Evolutionary conservation across 176 grass and related monocot genomes (phyloP).

Genomic region (Carex pumila): DNA sequence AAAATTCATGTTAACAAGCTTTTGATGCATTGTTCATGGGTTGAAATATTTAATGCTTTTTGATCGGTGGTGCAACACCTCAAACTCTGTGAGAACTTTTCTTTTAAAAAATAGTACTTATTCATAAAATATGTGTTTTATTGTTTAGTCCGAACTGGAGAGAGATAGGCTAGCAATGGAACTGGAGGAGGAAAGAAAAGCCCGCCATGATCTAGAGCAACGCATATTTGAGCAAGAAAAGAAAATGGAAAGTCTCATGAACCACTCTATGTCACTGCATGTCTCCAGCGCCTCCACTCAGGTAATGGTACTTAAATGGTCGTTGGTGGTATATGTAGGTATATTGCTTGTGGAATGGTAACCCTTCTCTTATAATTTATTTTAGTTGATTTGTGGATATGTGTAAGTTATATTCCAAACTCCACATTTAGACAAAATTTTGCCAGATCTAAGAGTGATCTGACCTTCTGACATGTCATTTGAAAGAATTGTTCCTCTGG

Average conservation of each 20-base stretch:
- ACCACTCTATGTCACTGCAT: slow-evolving; percentile 24
- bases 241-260: slow-evolving; percentile 34
- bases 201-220: slow-evolving; percentile 40
- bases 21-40: not conserved
- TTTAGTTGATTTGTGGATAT: not conserved
- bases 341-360: not conserved
- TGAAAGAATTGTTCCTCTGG: not conserved
- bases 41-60: not conserved
- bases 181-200: slow-evolving; percentile 85
- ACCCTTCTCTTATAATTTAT: no score
- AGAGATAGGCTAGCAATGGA: slow-evolving; percentile 71
- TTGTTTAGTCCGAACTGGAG: slow-evolving; percentile 78
- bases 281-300: slow-evolving; percentile 31
- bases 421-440: not conserved
- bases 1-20: not conserved
- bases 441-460: not conserved
- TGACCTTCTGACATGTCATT: not conserved
- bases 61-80: not conserved
- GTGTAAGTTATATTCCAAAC: not conserved
- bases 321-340: not conserved
- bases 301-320: slow-evolving; percentile 29
- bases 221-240: slow-evolving; percentile 57
- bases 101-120: not conserved
- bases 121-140: not conserved
- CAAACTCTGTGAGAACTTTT: not conserved